Evolutionary conservation across 2,329 filamentous ascomycete genomes (phyloP), one percentile per base, ranked within the genome.

Genomic region (Elsinoe ampelina): DNA sequence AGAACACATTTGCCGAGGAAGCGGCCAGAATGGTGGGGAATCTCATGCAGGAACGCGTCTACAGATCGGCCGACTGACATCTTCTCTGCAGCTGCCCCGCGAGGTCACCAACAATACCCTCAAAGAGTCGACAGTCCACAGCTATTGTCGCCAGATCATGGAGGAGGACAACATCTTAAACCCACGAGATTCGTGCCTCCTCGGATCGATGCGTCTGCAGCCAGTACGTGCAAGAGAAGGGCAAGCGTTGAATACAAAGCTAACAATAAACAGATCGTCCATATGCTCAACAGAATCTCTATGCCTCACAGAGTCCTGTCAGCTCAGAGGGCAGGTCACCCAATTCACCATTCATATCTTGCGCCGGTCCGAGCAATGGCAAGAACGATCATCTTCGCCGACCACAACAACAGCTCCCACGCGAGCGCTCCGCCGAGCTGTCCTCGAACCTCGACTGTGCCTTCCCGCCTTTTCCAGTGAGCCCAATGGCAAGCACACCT

Each of bases 1-100:
- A 59, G 88, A 93, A 57, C 89, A 95, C 73, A 68, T 86, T 59
- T 95, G 89, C 69, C 69, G 61, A 13, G 48, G 48, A 20, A 52
- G 48, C 48, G 48, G 48, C 7, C 48, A 52, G 48, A 52, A 35
- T 35, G 48, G 48, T 52, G 48, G 48, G 48, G 48, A 51, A 52
- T 52, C 19, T n/a, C 63, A 61, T 55, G 66, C 71, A 58, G 65
- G 72, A 66, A 70, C 73, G 61, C 76, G 81, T 65, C 69, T 80
- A 68, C 59, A 66, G 60, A 38, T 61, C 50, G 58, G 55, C 60
- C 62, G 64, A 35, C 34, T 32, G 20, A 39, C 38, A 11, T 57
- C 50, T 19, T 58, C 59, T 43, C 55, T 58, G 26, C 34, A 47
- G 50, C 57, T 55, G 41, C 42, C 19, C 48, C 48, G 17, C 32